Evolutionary conservation across 495 filamentous ascomycete genomes (phyloP), one percentile per base, ranked within the genome.

Genomic region (Penicillium steckii): DNA sequence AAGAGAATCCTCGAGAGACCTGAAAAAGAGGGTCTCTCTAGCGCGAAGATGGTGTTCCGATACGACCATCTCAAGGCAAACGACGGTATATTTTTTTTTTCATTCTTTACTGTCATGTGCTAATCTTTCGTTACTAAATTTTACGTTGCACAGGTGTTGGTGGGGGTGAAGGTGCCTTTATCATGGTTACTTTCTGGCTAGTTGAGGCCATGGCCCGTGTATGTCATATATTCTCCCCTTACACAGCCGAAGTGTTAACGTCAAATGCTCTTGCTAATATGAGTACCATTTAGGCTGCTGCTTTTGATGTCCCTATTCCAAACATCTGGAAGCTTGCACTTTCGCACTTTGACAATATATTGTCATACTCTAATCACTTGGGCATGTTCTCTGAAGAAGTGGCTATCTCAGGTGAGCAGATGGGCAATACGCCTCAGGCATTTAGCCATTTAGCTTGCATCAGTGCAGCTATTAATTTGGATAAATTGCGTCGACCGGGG

Each of bases 321-420:
- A 78, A 81, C 37, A 85, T 88, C 47, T 71, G 83, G 26, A 74
- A 76, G 32, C 75, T 80, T 7, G 86, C 86, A 13, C 72, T 87
- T 50, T 82, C 81, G 45, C 70, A 86, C 26, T 90, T 89, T 56
- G 86, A 90, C 70, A 89, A 88, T 62, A 84, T 88, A 71, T 70
- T 90, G 32, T 78, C 74, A 52, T 90, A 86, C 63, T 79, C 80
- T 3, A 90, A 89, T 62, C 86, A 90, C 59, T 69, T 88, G 45
- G 78, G 80, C 50, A 88, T 90, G 81, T 90, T 88, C 64, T 85
- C 81, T 15, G 86, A 89, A 64, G 86, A 90, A 74, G 88, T 89
- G 49, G 77, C 85, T 13, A 75, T 82, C 27, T 79, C 75, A 29
- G 86, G 86, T 1, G 86, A 90, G 64, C 86, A 89, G 70, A 75